Percentiles rank a stretch among this genome's conserved stretches.
Conservation (phyloP, 2,329 filamentous ascomycete genomes). For the Talaromyces verruculosus region DNA sequence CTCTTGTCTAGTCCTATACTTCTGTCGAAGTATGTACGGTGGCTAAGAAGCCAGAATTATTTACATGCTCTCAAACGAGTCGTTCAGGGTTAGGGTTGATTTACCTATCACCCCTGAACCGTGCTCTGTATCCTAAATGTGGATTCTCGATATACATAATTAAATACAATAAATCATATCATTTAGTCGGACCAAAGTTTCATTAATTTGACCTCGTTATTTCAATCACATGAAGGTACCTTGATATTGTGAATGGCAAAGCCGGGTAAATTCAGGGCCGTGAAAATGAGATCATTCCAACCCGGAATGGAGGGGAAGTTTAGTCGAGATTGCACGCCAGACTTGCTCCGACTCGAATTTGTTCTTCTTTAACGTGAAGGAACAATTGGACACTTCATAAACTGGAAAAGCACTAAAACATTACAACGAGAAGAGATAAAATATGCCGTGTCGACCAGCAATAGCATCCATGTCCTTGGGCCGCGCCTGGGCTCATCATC, state of each 20-base stretch:
- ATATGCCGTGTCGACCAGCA: conserved; percentile 45
- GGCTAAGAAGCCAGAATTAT: background rate
- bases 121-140: background rate
- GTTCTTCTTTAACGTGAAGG: background rate
- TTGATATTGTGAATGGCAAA: background rate
- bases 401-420: background rate
- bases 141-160: background rate
- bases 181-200: background rate
- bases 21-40: background rate
- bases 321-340: background rate
- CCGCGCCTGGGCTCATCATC: conserved; percentile 65
- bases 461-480: conserved; percentile 75
- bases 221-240: background rate
- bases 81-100: background rate
- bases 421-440: background rate
- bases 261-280: background rate
- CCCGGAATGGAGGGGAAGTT: background rate
- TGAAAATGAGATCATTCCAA: background rate
- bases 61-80: background rate
- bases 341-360: background rate
- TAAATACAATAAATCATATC: no score
- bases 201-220: background rate
- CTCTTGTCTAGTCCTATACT: background rate
- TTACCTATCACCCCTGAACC: background rate
- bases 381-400: background rate